Evolutionary conservation across 345 rosid genomes (phyloP).

Genomic region (Eucalyptus fibrosa): DNA sequence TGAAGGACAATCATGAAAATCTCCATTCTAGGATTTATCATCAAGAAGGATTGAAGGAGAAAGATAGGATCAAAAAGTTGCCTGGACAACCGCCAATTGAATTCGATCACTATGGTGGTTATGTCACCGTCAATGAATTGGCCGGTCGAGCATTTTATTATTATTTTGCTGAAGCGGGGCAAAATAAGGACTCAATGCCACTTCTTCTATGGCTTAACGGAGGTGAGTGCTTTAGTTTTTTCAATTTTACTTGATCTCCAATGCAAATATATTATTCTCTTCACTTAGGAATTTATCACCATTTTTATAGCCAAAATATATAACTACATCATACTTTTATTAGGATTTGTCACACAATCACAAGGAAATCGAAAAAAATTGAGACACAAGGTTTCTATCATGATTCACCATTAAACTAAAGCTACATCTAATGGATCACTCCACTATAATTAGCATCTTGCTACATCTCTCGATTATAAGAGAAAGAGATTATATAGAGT

Average conservation of each 20-base stretch:
- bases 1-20: neutral
- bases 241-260: neutral
- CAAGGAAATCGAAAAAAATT: no score
- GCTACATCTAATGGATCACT: no score
- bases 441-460: no score
- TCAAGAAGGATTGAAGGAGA: constrained; percentile 14
- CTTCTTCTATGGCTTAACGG: constrained; percentile 92
- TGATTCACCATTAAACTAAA: no score
- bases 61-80: constrained; percentile 16
- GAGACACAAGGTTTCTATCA: no score
- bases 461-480: no score
- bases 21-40: neutral
- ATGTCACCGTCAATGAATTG: constrained; percentile 38
- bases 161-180: constrained; percentile 47
- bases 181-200: constrained; percentile 26
- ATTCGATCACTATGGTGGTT: constrained; percentile 57
- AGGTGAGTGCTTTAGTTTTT: constrained; percentile 14
- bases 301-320: neutral
- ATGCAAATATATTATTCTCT: neutral
- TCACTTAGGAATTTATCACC: neutral
- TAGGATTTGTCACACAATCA: no score
- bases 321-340: neutral
- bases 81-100: constrained; percentile 44
- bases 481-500: no score
- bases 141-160: constrained; percentile 60